These are phyloP conservation scores for Dactylellina sp. DNA, from an alignment of 2,329 filamentous ascomycete species.

Conservation along the genomic window DNA sequence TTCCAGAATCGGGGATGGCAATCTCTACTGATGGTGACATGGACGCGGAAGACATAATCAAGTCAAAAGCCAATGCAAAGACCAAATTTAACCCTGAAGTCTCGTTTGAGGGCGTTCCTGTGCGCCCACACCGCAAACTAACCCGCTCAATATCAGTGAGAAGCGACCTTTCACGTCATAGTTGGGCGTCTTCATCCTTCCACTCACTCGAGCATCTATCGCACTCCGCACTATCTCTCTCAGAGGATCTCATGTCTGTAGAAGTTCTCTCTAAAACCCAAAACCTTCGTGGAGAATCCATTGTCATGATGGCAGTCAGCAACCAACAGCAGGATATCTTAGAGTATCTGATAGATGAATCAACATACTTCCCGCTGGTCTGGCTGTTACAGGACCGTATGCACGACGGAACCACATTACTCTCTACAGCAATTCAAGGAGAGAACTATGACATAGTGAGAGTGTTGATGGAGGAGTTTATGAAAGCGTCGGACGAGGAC, in stretches of 20 bases:
- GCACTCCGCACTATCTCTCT: slow-evolving; percentile 42
- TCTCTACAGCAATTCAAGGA: slow-evolving; percentile 90
- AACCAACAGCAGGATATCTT: slow-evolving; percentile 78
- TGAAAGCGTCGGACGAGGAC: slow-evolving; percentile 57
- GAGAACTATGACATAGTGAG: slow-evolving; percentile 80
- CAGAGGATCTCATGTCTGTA: slow-evolving; percentile 56
- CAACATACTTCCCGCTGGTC: slow-evolving; percentile 78
- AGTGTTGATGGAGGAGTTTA: slow-evolving; percentile 72
- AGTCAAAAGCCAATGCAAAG: slow-evolving; percentile 56
- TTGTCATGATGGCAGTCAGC: slow-evolving; percentile 87
- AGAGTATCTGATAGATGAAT: slow-evolving; percentile 80
- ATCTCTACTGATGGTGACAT: slow-evolving; percentile 29
- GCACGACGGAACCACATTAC: slow-evolving; percentile 86
- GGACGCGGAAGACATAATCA: slow-evolving; percentile 23
- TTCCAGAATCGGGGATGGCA: slow-evolving; percentile 32
- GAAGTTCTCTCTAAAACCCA: slow-evolving; percentile 69
- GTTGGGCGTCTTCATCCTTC: slow-evolving; percentile 53
- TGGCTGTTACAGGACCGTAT: slow-evolving; percentile 85
- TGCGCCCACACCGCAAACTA: slow-evolving; percentile 37
- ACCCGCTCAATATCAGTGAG: slow-evolving; percentile 50
- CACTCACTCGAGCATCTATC: slow-evolving; percentile 54
- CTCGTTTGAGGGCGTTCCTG: slow-evolving; percentile 45
- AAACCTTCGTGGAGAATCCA: slow-evolving; percentile 79
- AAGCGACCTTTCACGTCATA: slow-evolving; percentile 50
- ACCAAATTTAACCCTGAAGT: slow-evolving; percentile 55